These are phyloP conservation scores for Myriosclerotinia scirpicola DNA, from an alignment of 2,329 filamentous ascomycete species.

Conservation along the genomic window DNA sequence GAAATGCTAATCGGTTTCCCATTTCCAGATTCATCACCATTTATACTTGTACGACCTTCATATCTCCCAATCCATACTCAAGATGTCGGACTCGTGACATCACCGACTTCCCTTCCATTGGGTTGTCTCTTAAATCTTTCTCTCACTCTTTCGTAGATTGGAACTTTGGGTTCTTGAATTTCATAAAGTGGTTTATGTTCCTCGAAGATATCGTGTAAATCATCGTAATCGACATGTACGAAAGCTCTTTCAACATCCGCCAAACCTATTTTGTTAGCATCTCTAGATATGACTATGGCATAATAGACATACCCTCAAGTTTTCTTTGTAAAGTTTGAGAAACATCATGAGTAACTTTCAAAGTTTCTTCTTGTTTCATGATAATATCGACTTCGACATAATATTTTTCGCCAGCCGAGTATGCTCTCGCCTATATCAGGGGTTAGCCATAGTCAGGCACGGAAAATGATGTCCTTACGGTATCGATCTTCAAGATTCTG, in stretches of 20 bases:
- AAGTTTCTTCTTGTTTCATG: conserved; percentile 73
- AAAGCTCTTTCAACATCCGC: conserved; percentile 92
- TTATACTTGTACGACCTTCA: neutral
- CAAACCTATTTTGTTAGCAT: conserved; percentile 44
- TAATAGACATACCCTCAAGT: conserved; percentile 64
- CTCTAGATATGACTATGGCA: neutral
- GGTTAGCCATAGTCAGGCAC: neutral
- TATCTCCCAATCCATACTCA: neutral
- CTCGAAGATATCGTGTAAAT: conserved; percentile 24
- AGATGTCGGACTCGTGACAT: neutral
- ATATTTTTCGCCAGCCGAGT: conserved; percentile 51
- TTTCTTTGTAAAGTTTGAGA: conserved; percentile 94
- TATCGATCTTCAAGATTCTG: conserved; percentile 82
- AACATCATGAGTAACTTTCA: conserved; percentile 84
- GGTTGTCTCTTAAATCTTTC: conserved; percentile 19
- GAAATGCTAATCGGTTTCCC: neutral
- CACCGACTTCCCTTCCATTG: neutral
- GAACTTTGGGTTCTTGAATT: conserved; percentile 18
- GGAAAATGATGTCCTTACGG: conserved; percentile 40
- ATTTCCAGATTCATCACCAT: neutral
- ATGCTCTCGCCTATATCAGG: conserved; percentile 17
- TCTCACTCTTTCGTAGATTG: conserved; percentile 15
- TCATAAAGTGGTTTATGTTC: conserved; percentile 24
- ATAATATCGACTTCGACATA: conserved; percentile 97
- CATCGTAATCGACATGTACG: conserved; percentile 93